These are phyloP conservation scores for Drosera spatulata DNA, from an alignment of 179 eudicot genomes.

Conservation along the genomic window DNA sequence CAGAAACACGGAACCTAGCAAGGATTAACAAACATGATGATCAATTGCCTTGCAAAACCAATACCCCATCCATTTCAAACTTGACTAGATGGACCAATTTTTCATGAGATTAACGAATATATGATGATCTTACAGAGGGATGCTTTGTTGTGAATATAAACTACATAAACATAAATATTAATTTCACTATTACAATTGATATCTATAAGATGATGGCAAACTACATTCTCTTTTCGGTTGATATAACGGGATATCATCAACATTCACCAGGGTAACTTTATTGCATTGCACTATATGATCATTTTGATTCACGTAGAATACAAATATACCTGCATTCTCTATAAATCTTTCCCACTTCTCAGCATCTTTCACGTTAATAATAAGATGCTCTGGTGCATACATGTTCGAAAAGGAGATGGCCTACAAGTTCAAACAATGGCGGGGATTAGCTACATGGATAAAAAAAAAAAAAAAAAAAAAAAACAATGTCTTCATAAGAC, in stretches of 20 bases:
- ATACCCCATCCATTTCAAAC: too few relatives aligned
- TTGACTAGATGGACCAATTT: too few relatives aligned
- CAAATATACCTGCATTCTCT: conserved; percentile 80
- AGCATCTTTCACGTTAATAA: conserved; percentile 88
- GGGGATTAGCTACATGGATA: not conserved
- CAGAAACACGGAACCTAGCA: conserved; percentile 84
- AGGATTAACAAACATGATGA: conserved; percentile 1
- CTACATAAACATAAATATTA: too few relatives aligned
- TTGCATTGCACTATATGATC: too few relatives aligned
- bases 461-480: too few relatives aligned
- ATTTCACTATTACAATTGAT: not conserved
- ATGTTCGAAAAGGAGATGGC: conserved; percentile 85
- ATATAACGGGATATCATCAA: too few relatives aligned
- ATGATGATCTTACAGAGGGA: too few relatives aligned
- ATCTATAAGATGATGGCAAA: not conserved
- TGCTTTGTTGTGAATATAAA: too few relatives aligned
- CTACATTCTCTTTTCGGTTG: too few relatives aligned
- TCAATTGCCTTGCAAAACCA: not conserved
- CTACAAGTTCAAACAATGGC: conserved; percentile 20
- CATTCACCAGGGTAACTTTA: too few relatives aligned
- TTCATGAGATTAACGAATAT: too few relatives aligned
- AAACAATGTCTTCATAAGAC: not conserved
- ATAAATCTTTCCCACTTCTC: conserved; percentile 95
- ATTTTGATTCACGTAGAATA: not conserved
- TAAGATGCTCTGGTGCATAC: conserved; percentile 98